Conservation (phyloP, 805 yeast genomes). For the Candida nonsorbophila region DNA sequence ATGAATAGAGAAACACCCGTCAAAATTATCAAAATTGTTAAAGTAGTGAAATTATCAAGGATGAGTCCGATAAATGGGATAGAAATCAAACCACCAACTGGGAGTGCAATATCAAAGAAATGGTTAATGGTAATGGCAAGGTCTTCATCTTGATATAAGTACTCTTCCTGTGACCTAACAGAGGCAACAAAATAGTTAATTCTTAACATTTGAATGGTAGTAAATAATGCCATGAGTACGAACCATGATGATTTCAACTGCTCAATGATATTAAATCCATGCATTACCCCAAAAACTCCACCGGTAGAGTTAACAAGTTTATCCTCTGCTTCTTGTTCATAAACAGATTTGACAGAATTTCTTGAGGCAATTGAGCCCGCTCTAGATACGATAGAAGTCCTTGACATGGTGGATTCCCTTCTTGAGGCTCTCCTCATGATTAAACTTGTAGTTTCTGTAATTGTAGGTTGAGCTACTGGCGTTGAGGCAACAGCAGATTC, state of each 20-base stretch:
- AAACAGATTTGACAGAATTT: slow-evolving; percentile 51
- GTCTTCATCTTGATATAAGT: slow-evolving; percentile 45
- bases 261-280: slow-evolving; percentile 46
- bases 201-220: slow-evolving; percentile 85
- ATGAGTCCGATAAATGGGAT: slow-evolving; percentile 83
- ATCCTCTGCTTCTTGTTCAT: slow-evolving; percentile 61
- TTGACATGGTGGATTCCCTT: slow-evolving; percentile 30
- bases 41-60: slow-evolving; percentile 67
- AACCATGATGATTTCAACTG: slow-evolving; percentile 73
- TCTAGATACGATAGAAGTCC: slow-evolving; percentile 18
- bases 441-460: slow-evolving; percentile 36
- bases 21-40: slow-evolving; percentile 51
- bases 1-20: slow-evolving; percentile 51
- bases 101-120: slow-evolving; percentile 81
- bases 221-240: slow-evolving; percentile 66
- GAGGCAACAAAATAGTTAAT: slow-evolving; percentile 93
- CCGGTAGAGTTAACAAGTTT: slow-evolving; percentile 50
- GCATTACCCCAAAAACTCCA: slow-evolving; percentile 75
- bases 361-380: slow-evolving; percentile 17
- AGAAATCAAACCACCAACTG: slow-evolving; percentile 81
- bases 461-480: slow-evolving; percentile 21
- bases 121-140: slow-evolving; percentile 58
- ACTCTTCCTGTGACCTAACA: slow-evolving; percentile 74
- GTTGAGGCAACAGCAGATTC: slow-evolving; percentile 8
- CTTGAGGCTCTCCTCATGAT: slow-evolving; percentile 28